A percentile compares a stretch with the other conserved stretches of the same genome.
Evolutionary conservation across 2,329 filamentous ascomycete species (phyloP).

Genomic region (Diplodia corticola): DNA sequence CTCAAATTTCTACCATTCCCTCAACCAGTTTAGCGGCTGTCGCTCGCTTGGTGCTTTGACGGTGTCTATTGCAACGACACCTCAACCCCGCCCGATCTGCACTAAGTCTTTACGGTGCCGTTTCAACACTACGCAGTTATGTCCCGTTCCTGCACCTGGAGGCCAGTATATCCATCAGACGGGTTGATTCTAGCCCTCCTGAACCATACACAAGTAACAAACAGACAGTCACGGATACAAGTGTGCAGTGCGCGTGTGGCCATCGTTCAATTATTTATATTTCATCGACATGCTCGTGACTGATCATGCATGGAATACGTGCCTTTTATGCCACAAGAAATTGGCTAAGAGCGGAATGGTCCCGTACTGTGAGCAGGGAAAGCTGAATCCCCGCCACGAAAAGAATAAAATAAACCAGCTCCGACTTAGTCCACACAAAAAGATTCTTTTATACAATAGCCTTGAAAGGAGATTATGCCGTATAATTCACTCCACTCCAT

Average conservation of each 20-base stretch:
- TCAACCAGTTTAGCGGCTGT: not conserved
- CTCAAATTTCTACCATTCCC: conserved; percentile 14
- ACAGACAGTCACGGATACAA: too few relatives aligned
- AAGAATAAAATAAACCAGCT: conserved; percentile 12
- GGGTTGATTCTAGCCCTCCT: too few relatives aligned
- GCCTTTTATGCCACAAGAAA: conserved; percentile 20
- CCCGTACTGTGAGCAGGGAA: not conserved
- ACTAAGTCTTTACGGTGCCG: not conserved
- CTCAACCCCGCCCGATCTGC: not conserved
- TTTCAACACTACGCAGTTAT: too few relatives aligned
- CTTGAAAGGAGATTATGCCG: conserved; percentile 19
- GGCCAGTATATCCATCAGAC: too few relatives aligned
- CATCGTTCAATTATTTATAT: not conserved
- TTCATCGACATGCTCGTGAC: not conserved
- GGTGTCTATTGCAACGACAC: not conserved
- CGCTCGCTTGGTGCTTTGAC: not conserved
- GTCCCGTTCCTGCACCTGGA: too few relatives aligned
- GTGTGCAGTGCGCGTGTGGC: conserved; percentile 24
- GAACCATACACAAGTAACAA: too few relatives aligned
- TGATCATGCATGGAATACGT: conserved; percentile 17
- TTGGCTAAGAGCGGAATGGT: conserved; percentile 7
- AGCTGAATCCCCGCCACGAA: not conserved
- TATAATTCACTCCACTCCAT: not conserved
- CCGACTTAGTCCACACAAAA: not conserved
- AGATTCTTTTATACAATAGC: conserved; percentile 7